Evolutionary conservation across 2,329 filamentous ascomycete genomes (phyloP).

Genomic region (Alternaria solani): DNA sequence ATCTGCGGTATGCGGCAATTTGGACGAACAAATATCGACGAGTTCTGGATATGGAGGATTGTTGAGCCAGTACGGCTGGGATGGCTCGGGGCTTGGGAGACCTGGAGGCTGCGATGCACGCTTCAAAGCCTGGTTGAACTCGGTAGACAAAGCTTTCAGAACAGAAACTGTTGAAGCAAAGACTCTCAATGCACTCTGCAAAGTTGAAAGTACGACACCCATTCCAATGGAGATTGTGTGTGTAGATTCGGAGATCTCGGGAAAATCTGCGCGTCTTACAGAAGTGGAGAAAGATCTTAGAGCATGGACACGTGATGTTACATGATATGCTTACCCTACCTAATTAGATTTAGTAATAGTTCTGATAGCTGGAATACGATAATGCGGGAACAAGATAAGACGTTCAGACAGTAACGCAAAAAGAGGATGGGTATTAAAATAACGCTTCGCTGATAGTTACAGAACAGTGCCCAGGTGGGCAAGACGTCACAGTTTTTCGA

Average conservation of each 20-base stretch:
- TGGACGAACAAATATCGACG: slow-evolving; percentile 1
- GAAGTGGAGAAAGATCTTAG: neutral
- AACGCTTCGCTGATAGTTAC: too few relatives aligned
- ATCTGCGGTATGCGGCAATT: slow-evolving; percentile 52
- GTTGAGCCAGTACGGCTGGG: slow-evolving; percentile 16
- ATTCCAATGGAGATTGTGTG: neutral
- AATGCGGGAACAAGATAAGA: too few relatives aligned
- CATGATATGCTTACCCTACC: neutral
- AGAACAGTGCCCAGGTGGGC: too few relatives aligned
- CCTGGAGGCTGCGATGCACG: slow-evolving; percentile 18
- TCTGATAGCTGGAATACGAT: too few relatives aligned
- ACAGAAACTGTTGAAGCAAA: neutral
- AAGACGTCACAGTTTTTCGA: too few relatives aligned
- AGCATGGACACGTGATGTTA: neutral
- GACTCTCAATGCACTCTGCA: neutral
- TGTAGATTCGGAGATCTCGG: neutral
- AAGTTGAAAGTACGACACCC: neutral
- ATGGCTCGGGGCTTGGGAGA: slow-evolving; percentile 9
- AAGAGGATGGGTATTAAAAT: too few relatives aligned
- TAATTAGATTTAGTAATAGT: neutral
- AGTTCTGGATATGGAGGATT: slow-evolving; percentile 19
- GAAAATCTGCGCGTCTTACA: neutral
- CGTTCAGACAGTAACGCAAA: too few relatives aligned
- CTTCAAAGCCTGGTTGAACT: slow-evolving; percentile 16
- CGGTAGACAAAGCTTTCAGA: slow-evolving; percentile 8